A percentile compares a stretch with the other conserved stretches of the same genome.
phyloP scores from a whole-genome alignment of 2,329 filamentous ascomycete genomes.

The Paraphoma chrysanthemicola region DNA sequence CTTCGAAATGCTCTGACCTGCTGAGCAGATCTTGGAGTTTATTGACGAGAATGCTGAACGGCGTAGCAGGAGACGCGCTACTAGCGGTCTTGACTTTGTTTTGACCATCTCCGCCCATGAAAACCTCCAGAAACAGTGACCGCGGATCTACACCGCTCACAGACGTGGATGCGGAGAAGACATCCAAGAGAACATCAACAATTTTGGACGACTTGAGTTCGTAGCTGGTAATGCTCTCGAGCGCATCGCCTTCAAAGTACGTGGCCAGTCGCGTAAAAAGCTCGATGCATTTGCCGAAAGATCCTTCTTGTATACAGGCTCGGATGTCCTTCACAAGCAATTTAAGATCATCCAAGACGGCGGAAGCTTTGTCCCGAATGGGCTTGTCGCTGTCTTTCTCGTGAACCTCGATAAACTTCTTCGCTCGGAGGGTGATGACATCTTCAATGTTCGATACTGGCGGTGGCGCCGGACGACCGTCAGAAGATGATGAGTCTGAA shows the following conservation, averaged over 20 bases:
- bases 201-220: slow-evolving; percentile 91
- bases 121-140: slow-evolving; percentile 85
- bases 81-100: slow-evolving; percentile 69
- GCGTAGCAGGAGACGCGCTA: slow-evolving; percentile 75
- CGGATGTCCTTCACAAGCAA: slow-evolving; percentile 75
- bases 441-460: slow-evolving; percentile 65
- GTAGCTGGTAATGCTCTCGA: slow-evolving; percentile 94
- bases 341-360: slow-evolving; percentile 77
- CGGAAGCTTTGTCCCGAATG: slow-evolving; percentile 79
- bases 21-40: slow-evolving; percentile 96
- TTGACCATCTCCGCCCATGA: slow-evolving; percentile 77
- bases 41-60: slow-evolving; percentile 88
- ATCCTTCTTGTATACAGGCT: slow-evolving; percentile 66
- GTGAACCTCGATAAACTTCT: slow-evolving; percentile 82
- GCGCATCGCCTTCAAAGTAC: slow-evolving; percentile 86
- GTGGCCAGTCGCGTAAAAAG: slow-evolving; percentile 79
- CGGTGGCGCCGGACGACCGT: slow-evolving; percentile 30
- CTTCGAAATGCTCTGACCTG: slow-evolving; percentile 96
- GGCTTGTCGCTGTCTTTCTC: slow-evolving; percentile 76
- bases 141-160: slow-evolving; percentile 66
- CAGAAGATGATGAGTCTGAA: slow-evolving; percentile 68
- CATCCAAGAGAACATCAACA: slow-evolving; percentile 80
- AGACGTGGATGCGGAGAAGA: slow-evolving; percentile 77
- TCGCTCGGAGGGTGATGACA: slow-evolving; percentile 77
- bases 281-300: slow-evolving; percentile 59